Evolutionary conservation across 169 alveolate species (phyloP).

Genomic region (Cystoisospora suis): DNA sequence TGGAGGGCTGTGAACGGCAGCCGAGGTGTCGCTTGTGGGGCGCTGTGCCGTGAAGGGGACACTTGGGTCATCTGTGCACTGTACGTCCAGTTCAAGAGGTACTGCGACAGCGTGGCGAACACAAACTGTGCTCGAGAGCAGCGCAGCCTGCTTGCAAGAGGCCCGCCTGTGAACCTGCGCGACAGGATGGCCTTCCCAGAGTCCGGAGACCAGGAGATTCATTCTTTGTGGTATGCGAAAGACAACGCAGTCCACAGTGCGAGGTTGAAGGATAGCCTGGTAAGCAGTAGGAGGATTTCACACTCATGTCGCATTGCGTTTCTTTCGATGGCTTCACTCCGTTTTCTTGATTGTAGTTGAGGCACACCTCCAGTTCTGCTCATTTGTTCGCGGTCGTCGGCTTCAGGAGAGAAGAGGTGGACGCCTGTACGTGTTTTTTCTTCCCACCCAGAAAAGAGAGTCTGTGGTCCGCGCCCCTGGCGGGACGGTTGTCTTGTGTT

Average conservation of each 20-base stretch:
- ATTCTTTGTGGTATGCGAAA: conserved; percentile 73
- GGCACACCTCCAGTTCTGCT: background rate
- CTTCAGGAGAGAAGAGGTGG: background rate
- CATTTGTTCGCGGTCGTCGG: background rate
- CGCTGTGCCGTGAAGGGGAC: background rate
- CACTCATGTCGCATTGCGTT: no score
- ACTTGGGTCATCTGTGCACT: background rate
- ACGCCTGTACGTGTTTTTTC: background rate
- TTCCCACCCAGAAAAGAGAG: background rate
- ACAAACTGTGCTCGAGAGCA: conserved; percentile 80
- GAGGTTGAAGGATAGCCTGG: conserved; percentile 78
- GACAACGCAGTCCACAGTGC: conserved; percentile 69
- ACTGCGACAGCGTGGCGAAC: conserved; percentile 74
- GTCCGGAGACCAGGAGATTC: conserved; percentile 75
- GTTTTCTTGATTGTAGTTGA: background rate
- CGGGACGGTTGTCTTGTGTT: no score
- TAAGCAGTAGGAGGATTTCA: no score
- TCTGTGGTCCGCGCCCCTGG: background rate
- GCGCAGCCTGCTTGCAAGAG: conserved; percentile 71
- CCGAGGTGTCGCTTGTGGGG: background rate
- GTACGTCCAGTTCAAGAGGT: conserved; percentile 74
- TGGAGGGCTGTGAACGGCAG: background rate
- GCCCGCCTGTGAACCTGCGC: conserved; percentile 81
- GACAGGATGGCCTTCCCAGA: conserved; percentile 81
- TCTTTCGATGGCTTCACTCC: no score